A percentile compares a stretch with the other conserved stretches of the same genome.
Evolutionary conservation across 2,329 filamentous ascomycete species (phyloP).

Genomic region (Colletotrichum echinochloae): DNA sequence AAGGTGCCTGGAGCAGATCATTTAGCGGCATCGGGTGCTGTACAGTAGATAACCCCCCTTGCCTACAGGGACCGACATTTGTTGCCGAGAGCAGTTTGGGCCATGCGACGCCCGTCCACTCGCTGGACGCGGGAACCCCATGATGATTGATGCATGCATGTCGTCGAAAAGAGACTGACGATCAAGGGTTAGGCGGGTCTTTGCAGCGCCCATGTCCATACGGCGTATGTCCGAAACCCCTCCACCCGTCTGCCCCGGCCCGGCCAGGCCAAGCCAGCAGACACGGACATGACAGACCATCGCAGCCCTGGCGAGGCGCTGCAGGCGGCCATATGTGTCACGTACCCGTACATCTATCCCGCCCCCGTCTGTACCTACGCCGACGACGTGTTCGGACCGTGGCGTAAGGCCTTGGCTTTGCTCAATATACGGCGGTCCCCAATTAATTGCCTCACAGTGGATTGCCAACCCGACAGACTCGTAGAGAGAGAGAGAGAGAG

Average conservation of each 20-base stretch:
- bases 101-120: background rate
- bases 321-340: constrained; percentile 1
- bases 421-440: background rate
- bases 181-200: background rate
- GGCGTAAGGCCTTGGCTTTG: background rate
- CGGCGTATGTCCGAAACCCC: background rate
- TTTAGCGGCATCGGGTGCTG: constrained; percentile 26
- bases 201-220: background rate
- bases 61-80: background rate
- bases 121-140: background rate
- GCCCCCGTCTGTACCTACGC: background rate
- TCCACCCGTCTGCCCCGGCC: background rate
- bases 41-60: background rate
- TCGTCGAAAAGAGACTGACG: background rate
- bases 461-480: constrained; percentile 12
- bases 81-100: background rate
- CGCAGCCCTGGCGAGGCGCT: background rate
- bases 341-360: constrained; percentile 15
- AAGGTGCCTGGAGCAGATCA: constrained; percentile 34
- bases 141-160: background rate
- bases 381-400: background rate
- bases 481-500: background rate
- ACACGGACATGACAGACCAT: background rate
- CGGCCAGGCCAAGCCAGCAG: too few species aligned
- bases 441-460: background rate